phyloP scores from a whole-genome alignment of 441 rosid genomes.

The Erodium chrysanthum region DNA sequence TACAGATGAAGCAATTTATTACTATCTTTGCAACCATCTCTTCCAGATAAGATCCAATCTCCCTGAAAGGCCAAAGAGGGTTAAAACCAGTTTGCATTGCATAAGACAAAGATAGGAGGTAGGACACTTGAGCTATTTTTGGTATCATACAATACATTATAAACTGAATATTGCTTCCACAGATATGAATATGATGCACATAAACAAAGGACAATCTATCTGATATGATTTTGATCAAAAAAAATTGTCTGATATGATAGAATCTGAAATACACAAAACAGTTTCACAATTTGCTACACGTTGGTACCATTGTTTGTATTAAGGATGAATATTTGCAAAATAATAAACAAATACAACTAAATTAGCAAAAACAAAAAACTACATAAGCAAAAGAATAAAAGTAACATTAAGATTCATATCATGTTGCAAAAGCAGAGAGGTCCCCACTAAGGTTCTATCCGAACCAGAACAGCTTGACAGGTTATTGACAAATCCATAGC shows the following conservation, averaged over 20 bases:
- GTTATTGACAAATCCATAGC: too few relatives aligned
- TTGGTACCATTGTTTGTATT: neutral
- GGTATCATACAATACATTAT: too few relatives aligned
- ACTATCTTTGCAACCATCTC: constrained; percentile 39
- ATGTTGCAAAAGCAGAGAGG: neutral
- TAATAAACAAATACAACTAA: neutral
- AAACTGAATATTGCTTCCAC: neutral
- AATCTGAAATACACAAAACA: neutral
- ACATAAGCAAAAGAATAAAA: neutral
- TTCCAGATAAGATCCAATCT: constrained; percentile 90
- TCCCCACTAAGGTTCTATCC: neutral
- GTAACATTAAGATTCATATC: neutral
- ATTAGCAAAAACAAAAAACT: neutral
- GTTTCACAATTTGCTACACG: neutral
- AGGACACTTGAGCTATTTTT: too few relatives aligned
- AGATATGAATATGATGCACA: neutral
- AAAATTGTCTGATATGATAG: neutral
- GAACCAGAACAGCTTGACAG: neutral
- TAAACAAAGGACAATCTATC: neutral
- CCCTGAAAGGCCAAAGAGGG: constrained; percentile 48
- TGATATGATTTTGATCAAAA: too few relatives aligned
- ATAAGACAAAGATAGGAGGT: neutral
- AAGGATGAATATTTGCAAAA: neutral
- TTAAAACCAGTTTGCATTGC: constrained; percentile 1
- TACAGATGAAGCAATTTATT: constrained; percentile 52